Evolutionary conservation across 495 filamentous ascomycete species (phyloP), one percentile per base, ranked within the genome.

Genomic region (Aspergillus campestris): DNA sequence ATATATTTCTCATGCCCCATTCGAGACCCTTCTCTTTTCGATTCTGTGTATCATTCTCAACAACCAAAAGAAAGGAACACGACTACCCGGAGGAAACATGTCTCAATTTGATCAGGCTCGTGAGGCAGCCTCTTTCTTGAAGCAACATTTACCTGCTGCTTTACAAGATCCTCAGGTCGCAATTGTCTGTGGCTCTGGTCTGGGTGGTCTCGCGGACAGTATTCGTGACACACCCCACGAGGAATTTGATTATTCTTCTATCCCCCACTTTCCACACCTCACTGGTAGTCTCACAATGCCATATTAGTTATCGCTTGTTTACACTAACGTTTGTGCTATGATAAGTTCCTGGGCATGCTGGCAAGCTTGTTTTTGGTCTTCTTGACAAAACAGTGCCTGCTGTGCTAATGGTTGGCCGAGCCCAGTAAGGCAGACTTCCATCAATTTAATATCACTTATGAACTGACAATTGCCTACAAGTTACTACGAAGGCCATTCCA

Each of bases 401-500:
- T 4, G 81, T 87, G 4, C 69, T 88, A 53, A 82, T 89, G 73
- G 79, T 84, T 57, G 85, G 85, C 32, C 72, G 85, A 53, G 74
- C 75, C 47, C 85, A 89, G 85, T 88, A 36, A 73, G 18, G 18
- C 18, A 24, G 83, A 71, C 32, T 38, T 38, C 13, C 27, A 38
- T n/a, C 11, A 7, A 35, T n/a, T 3, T 8, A 38, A 10, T 5
- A 38, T 5, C 35, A 24, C 18, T 24, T 24, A 24, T 38, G 12
- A 27, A 27, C 15, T 27, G 12, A 27, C 10, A 10, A 15, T 11
- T 24, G 18, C 13, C 14, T 29, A 12, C 11, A 49, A 89, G 84
- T 61, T 89, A 81, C 60, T 89, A 86, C 59, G 85, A 89, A 65
- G 85, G 85, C 8, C 76, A 87, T 61, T 75, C 77, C 1, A 80